A percentile compares a stretch with the other conserved stretches of the same genome.
Evolutionary conservation across 2,329 filamentous ascomycete species (phyloP).

Genomic region (Paraphaeosphaeria minitans): DNA sequence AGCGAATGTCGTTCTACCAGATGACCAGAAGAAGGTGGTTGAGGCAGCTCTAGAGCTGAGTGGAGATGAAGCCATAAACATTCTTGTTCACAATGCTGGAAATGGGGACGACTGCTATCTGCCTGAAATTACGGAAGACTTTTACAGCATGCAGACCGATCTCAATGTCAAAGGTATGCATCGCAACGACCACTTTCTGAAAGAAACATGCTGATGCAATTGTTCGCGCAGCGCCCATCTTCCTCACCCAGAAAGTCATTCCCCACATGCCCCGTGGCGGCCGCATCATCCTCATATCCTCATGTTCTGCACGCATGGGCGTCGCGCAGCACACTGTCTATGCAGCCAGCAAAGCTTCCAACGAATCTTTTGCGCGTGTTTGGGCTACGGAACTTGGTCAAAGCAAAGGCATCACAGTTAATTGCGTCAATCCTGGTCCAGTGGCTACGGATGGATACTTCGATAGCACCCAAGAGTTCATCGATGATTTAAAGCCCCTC

Average conservation of each 20-base stretch:
- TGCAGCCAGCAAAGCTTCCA: slow-evolving; percentile 13
- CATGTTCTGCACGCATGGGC: slow-evolving; percentile 54
- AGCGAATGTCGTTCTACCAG: slow-evolving; percentile 36
- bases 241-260: slow-evolving; percentile 57
- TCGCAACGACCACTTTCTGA: no score
- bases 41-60: slow-evolving; percentile 50
- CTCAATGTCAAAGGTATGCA: slow-evolving; percentile 56
- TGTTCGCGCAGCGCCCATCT: slow-evolving; percentile 37
- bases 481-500: slow-evolving; percentile 26
- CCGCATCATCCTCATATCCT: slow-evolving; percentile 62
- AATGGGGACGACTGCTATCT: slow-evolving; percentile 15
- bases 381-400: slow-evolving; percentile 63
- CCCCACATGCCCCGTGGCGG: slow-evolving; percentile 51
- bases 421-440: slow-evolving; percentile 61
- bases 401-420: slow-evolving; percentile 60
- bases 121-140: slow-evolving; percentile 49
- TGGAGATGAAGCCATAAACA: slow-evolving; percentile 54
- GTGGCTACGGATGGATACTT: slow-evolving; percentile 61
- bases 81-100: slow-evolving; percentile 43
- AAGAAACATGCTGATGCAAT: neutral
- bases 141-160: slow-evolving; percentile 57
- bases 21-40: slow-evolving; percentile 35
- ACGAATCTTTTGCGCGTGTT: slow-evolving; percentile 55
- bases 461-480: slow-evolving; percentile 52
- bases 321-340: slow-evolving; percentile 47